These are phyloP conservation scores for Apiospora hydei DNA, from an alignment of 2,329 filamentous ascomycete species.

Conservation along the genomic window DNA sequence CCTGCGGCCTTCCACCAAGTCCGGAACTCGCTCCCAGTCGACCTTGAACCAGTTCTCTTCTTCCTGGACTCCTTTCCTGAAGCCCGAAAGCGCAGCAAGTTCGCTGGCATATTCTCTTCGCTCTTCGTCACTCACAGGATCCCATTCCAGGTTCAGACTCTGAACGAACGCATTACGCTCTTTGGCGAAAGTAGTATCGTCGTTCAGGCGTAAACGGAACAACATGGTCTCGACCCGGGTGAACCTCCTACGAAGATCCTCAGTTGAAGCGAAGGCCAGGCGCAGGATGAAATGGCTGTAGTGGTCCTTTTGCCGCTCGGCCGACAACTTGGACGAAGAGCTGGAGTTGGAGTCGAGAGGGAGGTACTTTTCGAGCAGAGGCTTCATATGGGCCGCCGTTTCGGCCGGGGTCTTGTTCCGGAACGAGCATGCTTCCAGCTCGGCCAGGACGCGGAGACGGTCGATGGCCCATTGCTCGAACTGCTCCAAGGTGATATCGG, in stretches of 20 bases:
- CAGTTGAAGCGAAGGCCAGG: conserved; percentile 89
- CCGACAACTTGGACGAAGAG: conserved; percentile 58
- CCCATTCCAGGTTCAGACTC: conserved; percentile 82
- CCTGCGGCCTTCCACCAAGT: conserved; percentile 80
- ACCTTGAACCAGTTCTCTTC: conserved; percentile 96
- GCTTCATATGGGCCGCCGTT: conserved; percentile 82
- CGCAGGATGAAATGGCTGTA: conserved; percentile 98
- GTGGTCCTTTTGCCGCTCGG: conserved; percentile 91
- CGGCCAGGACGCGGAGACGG: conserved; percentile 81
- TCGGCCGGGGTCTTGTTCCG: conserved; percentile 87
- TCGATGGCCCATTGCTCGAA: conserved; percentile 99
- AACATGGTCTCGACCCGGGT: conserved; percentile 86
- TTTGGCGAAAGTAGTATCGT: conserved; percentile 67
- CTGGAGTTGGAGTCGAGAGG: conserved; percentile 40
- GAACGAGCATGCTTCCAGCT: conserved; percentile 94
- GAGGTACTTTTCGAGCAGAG: conserved; percentile 77
- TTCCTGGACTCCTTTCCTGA: conserved; percentile 58
- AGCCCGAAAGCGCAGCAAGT: conserved; percentile 58
- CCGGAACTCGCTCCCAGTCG: conserved; percentile 91
- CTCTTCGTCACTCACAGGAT: conserved; percentile 81
- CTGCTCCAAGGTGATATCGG: conserved; percentile 93
- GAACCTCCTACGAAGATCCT: conserved; percentile 88
- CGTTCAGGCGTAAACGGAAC: conserved; percentile 81
- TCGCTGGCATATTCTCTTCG: conserved; percentile 68
- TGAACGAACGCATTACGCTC: conserved; percentile 82